Evolutionary conservation across 2,329 filamentous ascomycete genomes (phyloP).

Genomic region (Aspergillus chevalieri): DNA sequence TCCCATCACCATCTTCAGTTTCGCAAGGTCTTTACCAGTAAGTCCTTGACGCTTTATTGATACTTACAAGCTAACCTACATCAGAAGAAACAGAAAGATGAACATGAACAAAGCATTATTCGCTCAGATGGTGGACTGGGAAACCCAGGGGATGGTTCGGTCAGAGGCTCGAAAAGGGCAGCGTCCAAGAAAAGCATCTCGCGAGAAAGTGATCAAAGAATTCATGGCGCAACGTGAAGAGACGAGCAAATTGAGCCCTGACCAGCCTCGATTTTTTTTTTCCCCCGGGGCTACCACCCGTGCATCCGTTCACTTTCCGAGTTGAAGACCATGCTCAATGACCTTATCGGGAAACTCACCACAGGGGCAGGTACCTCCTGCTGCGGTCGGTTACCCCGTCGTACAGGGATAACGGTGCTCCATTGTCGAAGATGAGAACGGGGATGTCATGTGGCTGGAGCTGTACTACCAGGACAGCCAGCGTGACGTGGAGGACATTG

Average conservation of each 20-base stretch:
- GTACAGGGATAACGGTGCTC: constrained; percentile 23
- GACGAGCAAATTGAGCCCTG: no score
- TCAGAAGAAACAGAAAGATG: not conserved
- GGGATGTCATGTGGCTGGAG: constrained; percentile 31
- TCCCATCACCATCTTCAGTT: no score
- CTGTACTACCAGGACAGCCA: constrained; percentile 38
- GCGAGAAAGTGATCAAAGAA: not conserved
- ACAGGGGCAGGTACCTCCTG: constrained; percentile 32
- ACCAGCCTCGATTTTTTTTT: constrained; percentile 10
- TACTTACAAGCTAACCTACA: no score
- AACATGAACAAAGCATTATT: not conserved
- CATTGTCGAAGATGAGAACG: constrained; percentile 38
- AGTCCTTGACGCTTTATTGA: no score
- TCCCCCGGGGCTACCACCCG: constrained; percentile 15
- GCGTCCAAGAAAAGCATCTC: not conserved
- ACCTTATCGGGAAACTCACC: constrained; percentile 37
- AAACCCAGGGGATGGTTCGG: not conserved
- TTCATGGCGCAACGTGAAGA: not conserved
- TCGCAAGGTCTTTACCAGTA: no score
- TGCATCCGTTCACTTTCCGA: constrained; percentile 7
- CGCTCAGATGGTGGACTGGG: not conserved
- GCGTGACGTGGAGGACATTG: constrained; percentile 26
- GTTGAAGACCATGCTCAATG: constrained; percentile 22
- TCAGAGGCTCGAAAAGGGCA: not conserved
- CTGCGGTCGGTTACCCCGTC: constrained; percentile 26